phyloP scores from a whole-genome alignment of 1,284 basidiomycete species.

The Ustilago esculenta region DNA sequence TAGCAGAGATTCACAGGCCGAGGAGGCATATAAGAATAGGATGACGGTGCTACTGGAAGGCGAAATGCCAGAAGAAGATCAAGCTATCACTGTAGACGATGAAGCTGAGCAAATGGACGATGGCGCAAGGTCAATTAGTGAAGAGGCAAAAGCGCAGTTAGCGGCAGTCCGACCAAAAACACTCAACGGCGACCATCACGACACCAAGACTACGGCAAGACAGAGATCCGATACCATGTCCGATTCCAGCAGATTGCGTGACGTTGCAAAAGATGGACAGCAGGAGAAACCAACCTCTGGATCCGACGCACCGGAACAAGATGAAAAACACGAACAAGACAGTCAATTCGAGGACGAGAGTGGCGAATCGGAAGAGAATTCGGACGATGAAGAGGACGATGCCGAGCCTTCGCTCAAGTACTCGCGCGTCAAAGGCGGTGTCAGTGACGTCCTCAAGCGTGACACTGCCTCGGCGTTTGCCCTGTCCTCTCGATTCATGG shows the following conservation, averaged over 20 bases:
- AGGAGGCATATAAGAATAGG: constrained; percentile 29
- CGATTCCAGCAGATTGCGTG: background rate
- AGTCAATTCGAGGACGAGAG: constrained; percentile 13
- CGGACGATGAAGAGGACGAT: constrained; percentile 38
- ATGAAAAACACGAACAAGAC: background rate
- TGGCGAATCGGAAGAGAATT: constrained; percentile 29
- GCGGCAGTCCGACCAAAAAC: too few relatives aligned
- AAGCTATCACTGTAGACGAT: background rate
- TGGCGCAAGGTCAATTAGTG: background rate
- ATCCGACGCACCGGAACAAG: constrained; percentile 1
- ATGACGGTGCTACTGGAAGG: constrained; percentile 58
- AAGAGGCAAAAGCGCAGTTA: constrained; percentile 39
- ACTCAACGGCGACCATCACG: too few relatives aligned
- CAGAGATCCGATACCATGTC: background rate
- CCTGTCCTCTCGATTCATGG: constrained; percentile 74
- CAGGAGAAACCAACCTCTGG: background rate
- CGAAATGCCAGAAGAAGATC: constrained; percentile 52
- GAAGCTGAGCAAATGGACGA: constrained; percentile 6
- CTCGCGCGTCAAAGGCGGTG: constrained; percentile 78
- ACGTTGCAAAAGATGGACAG: background rate
- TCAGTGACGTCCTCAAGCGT: constrained; percentile 83
- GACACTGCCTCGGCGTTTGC: constrained; percentile 73
- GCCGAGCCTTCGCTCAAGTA: constrained; percentile 79
- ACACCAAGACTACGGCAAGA: background rate
- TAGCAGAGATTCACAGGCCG: constrained; percentile 14